Evolutionary conservation across 2,329 filamentous ascomycete genomes (phyloP).

Genomic region (Hypoxylon sp.): DNA sequence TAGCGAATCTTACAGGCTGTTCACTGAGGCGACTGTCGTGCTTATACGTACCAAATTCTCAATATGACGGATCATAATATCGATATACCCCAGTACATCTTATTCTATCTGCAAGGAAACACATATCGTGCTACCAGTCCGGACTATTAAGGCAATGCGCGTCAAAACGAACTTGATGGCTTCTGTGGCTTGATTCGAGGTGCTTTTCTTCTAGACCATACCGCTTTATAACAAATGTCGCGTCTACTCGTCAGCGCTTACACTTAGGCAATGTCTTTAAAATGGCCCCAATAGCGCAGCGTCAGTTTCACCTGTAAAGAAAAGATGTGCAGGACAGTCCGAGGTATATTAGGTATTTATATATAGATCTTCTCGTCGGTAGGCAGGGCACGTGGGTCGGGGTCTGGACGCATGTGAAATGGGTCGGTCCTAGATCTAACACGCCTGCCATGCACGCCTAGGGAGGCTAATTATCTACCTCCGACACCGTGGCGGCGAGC

Average conservation of each 20-base stretch:
- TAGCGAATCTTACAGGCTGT: slow-evolving; percentile 17
- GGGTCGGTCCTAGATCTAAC: slow-evolving; percentile 4
- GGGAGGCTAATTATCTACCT: slow-evolving; percentile 14
- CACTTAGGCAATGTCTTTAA: background rate
- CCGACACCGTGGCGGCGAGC: slow-evolving; percentile 8
- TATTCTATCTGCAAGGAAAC: background rate
- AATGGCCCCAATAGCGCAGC: background rate
- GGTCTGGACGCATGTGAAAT: slow-evolving; percentile 4
- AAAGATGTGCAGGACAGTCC: background rate
- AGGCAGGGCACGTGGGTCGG: background rate
- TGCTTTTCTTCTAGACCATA: background rate
- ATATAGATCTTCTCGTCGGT: background rate
- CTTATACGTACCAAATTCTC: background rate
- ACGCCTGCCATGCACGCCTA: slow-evolving; percentile 1
- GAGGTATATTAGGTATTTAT: background rate
- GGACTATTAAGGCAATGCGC: background rate
- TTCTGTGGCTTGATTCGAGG: background rate
- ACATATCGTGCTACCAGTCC: background rate
- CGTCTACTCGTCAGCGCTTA: background rate
- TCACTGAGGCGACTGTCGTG: background rate
- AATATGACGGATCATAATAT: background rate
- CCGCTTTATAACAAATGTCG: background rate
- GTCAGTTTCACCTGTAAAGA: background rate
- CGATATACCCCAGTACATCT: background rate
- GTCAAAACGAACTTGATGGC: background rate